Evolutionary conservation across 352 stramenopile species (phyloP), one percentile per base, ranked within the genome.

Genomic region (Globisporangium ultimum): DNA sequence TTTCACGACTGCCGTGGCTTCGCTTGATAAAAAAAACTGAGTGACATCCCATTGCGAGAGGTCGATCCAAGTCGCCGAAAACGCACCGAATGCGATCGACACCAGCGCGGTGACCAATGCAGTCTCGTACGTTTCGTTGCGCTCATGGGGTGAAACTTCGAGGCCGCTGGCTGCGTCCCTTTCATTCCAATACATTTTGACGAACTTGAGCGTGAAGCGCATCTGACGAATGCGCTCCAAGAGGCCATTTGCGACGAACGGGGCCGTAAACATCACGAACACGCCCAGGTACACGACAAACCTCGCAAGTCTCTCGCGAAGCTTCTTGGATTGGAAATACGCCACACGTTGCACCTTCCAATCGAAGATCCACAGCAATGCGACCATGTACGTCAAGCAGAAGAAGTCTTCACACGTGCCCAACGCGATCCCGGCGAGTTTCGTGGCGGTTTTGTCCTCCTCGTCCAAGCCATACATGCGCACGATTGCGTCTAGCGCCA

Each of bases 201-300:
- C 64, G 17, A 81, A 65, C 20, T 83, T 72, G n/a, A 78, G 74
- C 34, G 72, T 84, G 58, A 84, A 78, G 18, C 74, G 72, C 55
- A 73, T 71, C 15, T 68, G 40, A 0, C 67, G 68, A 1, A 71
- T 65, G 8, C 64, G 67, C 22, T 85, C 50, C 15, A 84, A 60
- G 43, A 82, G 50, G 32, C 68, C 53, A 49, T 84, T 72, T 0
- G 68, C 66, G 2, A 64, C 59, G 32, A 81, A 73, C 4, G 71
- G 66, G 5, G 46, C 41, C 10, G 67, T 48, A 43, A 56, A 63
- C 3, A 61, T 28, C 1, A 68, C 38, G 47, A 80, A 78, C 3
- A 84, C 57, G 0, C 56, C 1, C 41, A 72, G 67, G 17, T 61
- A 77, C 9, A 72, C 48, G 7, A 65, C 4, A 41, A 84, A 87